Base-by-base conservation (phyloP, 129 eudicot species). In the Gnaphalium uliginosum region DNA sequence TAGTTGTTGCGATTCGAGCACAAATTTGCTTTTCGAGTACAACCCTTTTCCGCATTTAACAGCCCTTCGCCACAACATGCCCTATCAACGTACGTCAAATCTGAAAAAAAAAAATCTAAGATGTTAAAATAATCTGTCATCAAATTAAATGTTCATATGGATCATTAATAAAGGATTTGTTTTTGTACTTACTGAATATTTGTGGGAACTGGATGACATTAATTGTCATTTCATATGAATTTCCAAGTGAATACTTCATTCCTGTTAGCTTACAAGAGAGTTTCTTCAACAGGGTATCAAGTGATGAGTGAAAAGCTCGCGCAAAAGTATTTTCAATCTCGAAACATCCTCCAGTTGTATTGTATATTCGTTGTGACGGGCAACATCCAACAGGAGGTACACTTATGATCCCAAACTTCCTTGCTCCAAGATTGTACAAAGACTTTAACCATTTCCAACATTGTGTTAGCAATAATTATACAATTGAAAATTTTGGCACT, bases 11-110 rank as follows among this genome's bases (percentile, higher is more conserved):
- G 87, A 60, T 80, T 83, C 3, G 70, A 6, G 61, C 96, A 92
- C 6, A 89, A 80, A 19, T 73, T 48, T 60, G 96, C 88, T 6
- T 81, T 41, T 1, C 78, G 80, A 60, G 71, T 83, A 73, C 96
- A 92, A 24, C 25, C 35, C 5, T 72, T 79, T 76, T 86, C 78
- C 1, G 88, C 97, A 59, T 81, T 84, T 15, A 90, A 39, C 71
- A 32, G 27, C 69, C 96, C 96, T 29, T 65, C 4, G 8, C 97
- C 97, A 25, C 97, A 92, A 75, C 97, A 89, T 17, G 96, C 96
- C 7, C 73, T 66, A 22, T 78, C 86, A 41, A 85, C 83, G 3
- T 80, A 50, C n/a, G 79, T 72, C 19, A 91, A 81, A 23, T 76
- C 97, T 91, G 80, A 11, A 19, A 18, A 19, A 22, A 75, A 4